phyloP scores from a whole-genome alignment of 441 rosid species.

The Pelargonium citronellum region DNA sequence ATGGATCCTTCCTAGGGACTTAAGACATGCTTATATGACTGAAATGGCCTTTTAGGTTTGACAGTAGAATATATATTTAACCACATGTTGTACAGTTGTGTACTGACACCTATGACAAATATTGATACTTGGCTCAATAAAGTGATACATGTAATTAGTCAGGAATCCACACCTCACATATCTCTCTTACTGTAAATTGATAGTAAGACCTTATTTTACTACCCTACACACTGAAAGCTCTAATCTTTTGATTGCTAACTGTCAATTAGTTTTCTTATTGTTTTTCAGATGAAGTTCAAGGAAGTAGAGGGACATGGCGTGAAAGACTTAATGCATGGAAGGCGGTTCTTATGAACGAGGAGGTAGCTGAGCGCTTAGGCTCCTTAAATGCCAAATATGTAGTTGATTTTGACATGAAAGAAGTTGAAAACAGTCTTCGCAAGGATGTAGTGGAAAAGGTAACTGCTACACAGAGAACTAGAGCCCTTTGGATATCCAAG shows the following conservation, averaged over 20 bases:
- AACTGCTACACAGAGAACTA: constrained; percentile 53
- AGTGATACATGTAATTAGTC: no score
- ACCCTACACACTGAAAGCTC: background rate
- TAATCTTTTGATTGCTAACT: constrained; percentile 7
- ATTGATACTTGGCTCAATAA: no score
- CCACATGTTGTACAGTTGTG: no score
- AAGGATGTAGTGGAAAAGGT: constrained; percentile 62
- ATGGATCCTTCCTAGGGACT: no score
- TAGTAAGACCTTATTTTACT: no score
- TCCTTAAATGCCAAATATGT: constrained; percentile 62
- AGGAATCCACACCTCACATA: no score
- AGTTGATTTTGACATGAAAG: constrained; percentile 94
- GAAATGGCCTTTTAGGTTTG: no score
- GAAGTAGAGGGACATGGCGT: constrained; percentile 56
- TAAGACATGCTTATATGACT: no score
- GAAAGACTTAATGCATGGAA: constrained; percentile 73
- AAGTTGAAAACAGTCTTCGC: constrained; percentile 90
- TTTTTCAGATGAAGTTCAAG: constrained; percentile 42
- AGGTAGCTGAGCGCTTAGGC: constrained; percentile 55
- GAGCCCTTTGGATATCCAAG: constrained; percentile 93
- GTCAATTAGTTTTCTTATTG: constrained; percentile 17
- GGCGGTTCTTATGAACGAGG: constrained; percentile 61
- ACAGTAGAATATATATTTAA: no score
- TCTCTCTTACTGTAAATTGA: no score
- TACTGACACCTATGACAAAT: no score